Evolutionary conservation across 768 basidiomycete genomes (phyloP).

Genomic region (Russula abietina): DNA sequence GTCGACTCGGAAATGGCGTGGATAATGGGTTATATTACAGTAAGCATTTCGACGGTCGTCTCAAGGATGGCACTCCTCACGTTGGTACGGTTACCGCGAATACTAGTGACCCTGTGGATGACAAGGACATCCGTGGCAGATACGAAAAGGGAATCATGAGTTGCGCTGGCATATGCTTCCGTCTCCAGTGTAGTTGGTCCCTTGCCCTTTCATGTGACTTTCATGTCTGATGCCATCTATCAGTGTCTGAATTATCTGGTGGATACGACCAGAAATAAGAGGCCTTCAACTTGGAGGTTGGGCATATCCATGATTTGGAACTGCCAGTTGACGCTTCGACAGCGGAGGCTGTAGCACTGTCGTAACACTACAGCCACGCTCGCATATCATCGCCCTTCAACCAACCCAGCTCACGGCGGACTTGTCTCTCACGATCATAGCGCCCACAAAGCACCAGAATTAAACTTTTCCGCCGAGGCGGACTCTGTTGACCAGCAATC

Average conservation of each 20-base stretch:
- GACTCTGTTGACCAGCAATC: too few relatives aligned
- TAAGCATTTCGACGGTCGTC: conserved; percentile 97
- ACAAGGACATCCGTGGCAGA: conserved; percentile 90
- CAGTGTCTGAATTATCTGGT: conserved; percentile 97
- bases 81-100: conserved; percentile 97
- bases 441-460: too few relatives aligned
- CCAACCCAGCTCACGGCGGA: too few relatives aligned
- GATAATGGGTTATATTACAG: conserved; percentile 98
- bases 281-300: conserved; percentile 93
- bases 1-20: conserved; percentile 99
- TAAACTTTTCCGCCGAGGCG: too few relatives aligned
- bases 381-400: too few relatives aligned
- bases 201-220: neutral
- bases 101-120: conserved; percentile 88
- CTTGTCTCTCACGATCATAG: too few relatives aligned
- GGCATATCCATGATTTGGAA: conserved; percentile 94
- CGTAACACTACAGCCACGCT: too few relatives aligned
- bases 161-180: too few relatives aligned
- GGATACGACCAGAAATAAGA: conserved; percentile 98
- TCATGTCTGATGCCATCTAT: neutral
- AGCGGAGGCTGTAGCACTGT: too few relatives aligned
- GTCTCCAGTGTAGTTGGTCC: too few relatives aligned
- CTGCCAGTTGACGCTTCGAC: conserved; percentile 41
- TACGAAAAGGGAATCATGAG: conserved; percentile 92
- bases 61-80: conserved; percentile 86